A percentile compares a stretch with the other conserved stretches of the same genome.
phyloP scores from a whole-genome alignment of 1,139 yeast species.

The Yamadazyma epiphylla region DNA sequence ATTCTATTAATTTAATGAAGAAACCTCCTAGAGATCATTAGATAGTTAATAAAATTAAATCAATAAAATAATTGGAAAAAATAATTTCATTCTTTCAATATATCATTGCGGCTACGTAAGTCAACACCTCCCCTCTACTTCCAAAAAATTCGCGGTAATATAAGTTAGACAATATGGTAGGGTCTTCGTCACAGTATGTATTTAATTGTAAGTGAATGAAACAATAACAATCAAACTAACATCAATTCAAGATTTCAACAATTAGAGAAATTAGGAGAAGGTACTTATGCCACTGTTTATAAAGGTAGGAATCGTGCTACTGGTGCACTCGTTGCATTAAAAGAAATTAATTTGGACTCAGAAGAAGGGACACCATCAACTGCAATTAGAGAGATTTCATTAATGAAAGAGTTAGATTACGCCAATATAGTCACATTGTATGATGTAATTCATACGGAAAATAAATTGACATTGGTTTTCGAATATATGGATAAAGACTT shows the following conservation, averaged over 20 bases:
- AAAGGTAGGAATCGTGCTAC: slow-evolving; percentile 90
- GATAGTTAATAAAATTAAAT: too few species aligned
- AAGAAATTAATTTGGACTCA: slow-evolving; percentile 89
- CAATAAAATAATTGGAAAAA: too few species aligned
- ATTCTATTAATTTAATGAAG: slow-evolving; percentile 63
- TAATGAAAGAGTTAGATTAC: slow-evolving; percentile 94
- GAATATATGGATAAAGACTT: slow-evolving; percentile 93
- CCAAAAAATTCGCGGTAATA: too few species aligned
- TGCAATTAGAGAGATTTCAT: slow-evolving; percentile 92
- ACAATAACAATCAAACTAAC: background rate
- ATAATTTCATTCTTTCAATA: too few species aligned
- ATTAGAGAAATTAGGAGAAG: slow-evolving; percentile 93
- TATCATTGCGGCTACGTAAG: too few species aligned
- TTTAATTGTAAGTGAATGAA: background rate
- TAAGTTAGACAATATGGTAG: slow-evolving; percentile 16
- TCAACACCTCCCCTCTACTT: too few species aligned
- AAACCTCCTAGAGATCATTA: slow-evolving; percentile 44
- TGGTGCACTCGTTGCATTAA: slow-evolving; percentile 90
- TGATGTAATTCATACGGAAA: slow-evolving; percentile 96
- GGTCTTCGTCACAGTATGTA: slow-evolving; percentile 30
- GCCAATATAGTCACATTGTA: slow-evolving; percentile 90
- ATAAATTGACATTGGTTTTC: slow-evolving; percentile 88
- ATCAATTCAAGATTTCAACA: slow-evolving; percentile 39
- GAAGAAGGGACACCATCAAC: slow-evolving; percentile 99
- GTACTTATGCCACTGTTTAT: slow-evolving; percentile 97